A percentile compares a stretch with the other conserved stretches of the same genome.
phyloP scores from a whole-genome alignment of 768 basidiomycete species.

The Boletus rufocinnamomeus region DNA sequence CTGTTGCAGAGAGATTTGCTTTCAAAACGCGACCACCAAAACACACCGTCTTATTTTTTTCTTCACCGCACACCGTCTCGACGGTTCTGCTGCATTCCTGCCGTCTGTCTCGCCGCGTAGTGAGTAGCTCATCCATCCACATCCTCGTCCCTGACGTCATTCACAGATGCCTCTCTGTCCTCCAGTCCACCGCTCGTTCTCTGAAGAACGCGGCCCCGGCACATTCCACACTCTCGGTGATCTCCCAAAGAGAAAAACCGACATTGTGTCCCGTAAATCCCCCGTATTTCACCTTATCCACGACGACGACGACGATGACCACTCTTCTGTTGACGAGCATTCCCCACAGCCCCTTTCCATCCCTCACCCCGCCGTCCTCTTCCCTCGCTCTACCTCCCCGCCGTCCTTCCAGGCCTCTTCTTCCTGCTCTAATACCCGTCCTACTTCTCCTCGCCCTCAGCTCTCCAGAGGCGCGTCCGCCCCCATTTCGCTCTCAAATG shows the following conservation, averaged over 20 bases:
- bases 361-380: conserved; percentile 37
- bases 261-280: conserved; percentile 19
- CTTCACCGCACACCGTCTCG: background rate
- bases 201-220: conserved; percentile 45
- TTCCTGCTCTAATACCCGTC: background rate
- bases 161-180: conserved; percentile 19
- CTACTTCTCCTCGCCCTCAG: conserved; percentile 10
- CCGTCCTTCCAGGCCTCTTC: conserved; percentile 8
- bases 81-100: background rate
- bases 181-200: conserved; percentile 31
- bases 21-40: conserved; percentile 14
- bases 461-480: conserved; percentile 39
- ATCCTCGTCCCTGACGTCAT: conserved; percentile 8
- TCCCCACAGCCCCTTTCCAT: conserved; percentile 7
- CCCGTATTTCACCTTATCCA: conserved; percentile 24
- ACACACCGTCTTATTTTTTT: background rate
- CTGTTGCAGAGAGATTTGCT: conserved; percentile 9
- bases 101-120: background rate
- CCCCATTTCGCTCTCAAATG: conserved; percentile 62
- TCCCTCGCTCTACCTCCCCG: conserved; percentile 39
- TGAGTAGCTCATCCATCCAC: background rate
- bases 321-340: conserved; percentile 21
- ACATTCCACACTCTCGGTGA: conserved; percentile 49
- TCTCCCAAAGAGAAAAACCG: conserved; percentile 44
- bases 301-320: conserved; percentile 32